These are phyloP conservation scores for Silene vulgaris DNA, from an alignment of 179 eudicot species.

Conservation along the genomic window DNA sequence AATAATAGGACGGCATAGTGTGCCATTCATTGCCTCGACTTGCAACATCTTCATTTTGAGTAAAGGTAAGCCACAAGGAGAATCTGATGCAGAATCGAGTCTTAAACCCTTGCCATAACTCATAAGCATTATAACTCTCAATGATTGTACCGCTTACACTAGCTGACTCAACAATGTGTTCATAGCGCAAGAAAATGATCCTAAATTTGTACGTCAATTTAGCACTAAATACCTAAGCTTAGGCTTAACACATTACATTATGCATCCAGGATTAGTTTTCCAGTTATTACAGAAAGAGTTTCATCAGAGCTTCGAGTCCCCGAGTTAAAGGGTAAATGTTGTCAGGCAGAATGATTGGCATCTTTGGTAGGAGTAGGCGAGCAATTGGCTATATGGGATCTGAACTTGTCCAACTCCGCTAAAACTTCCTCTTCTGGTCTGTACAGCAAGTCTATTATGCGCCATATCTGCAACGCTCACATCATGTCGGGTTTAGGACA, in stretches of 20 bases:
- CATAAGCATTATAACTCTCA: no score
- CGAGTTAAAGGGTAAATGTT: neutral
- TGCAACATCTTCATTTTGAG: no score
- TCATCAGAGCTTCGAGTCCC: neutral
- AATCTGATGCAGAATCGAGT: no score
- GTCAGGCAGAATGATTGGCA: constrained; percentile 8
- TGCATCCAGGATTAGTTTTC: neutral
- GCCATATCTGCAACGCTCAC: constrained; percentile 71
- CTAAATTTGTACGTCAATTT: neutral
- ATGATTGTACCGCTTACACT: no score
- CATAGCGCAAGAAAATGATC: neutral
- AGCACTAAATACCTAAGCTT: neutral
- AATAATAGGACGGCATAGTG: no score
- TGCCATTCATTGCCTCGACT: no score
- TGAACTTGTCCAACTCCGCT: constrained; percentile 70
- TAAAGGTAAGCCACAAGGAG: no score
- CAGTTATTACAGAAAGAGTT: neutral
- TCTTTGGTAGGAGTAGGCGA: constrained; percentile 12
- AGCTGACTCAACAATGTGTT: no score
- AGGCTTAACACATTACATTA: neutral
- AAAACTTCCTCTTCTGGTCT: constrained; percentile 85
- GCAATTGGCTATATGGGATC: constrained; percentile 54
- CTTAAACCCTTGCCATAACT: no score
- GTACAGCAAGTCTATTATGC: constrained; percentile 80
- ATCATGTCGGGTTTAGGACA: neutral